Base-by-base conservation (phyloP, 257 asterid genomes). In the Thymus quinquecostatus region DNA sequence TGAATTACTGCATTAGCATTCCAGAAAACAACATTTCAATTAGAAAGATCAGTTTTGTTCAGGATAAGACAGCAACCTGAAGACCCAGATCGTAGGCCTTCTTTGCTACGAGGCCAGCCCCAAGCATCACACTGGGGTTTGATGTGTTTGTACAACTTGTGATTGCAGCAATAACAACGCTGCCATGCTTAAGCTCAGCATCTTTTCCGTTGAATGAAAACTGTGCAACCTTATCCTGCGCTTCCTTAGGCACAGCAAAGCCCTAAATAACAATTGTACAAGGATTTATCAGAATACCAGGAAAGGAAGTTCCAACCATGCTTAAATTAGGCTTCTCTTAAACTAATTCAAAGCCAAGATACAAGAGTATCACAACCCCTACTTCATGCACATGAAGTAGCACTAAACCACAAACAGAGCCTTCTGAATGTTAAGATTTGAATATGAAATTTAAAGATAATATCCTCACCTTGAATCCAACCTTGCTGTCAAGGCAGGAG, bases 101-200 rank as follows among this genome's bases (percentile, higher is more conserved):
- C 74, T 93, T 93, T 5, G 97, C 96, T 54, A 93, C 97, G 57
- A 93, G 96, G 38, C 86, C 97, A 12, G 98, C 98, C 67, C 98
- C 98, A 66, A 93, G 96, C 96, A 93, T 90, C 45, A 93, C 98
- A 77, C 97, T 90, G 61, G 98, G 97, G 83, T 93, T 91, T 65
- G 98, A 93, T 75, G 98, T 93, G 79, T 93, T 93, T 59, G 98
- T 91, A 84, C 98, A 93, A 80, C 97, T 93, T 13, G 98, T 90
- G 80, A 93, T 90, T 60, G 98, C 96, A 71, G 98, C 97, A 81
- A 93, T 93, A 60, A 93, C 98, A 33, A 93, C 94, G 64, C 98
- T 91, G 8, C 97, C 98, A 75, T 93, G 96, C 85, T 78, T 93
- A 76, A 93, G 97, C 82, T 93, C 98, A 45, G 98, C 94, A 33